Base-by-base conservation (phyloP, 805 yeast species). In the Isabelozyma pseudorhagii region DNA sequence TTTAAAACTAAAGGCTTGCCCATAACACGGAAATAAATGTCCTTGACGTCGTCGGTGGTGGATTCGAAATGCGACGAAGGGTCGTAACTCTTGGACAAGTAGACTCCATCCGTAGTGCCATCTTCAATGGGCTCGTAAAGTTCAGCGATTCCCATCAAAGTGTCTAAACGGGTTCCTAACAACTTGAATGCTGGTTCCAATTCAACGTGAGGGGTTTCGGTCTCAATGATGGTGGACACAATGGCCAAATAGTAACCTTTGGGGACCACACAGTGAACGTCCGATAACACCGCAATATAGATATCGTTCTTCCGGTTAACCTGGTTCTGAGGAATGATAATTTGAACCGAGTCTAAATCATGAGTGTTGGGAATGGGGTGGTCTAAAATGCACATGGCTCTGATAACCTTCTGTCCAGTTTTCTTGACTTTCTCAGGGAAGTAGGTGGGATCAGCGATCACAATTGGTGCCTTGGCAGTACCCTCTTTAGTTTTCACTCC, bases 381-480 rank as follows among this genome's bases (percentile, higher is more conserved):
- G 60, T 92, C 87, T 63, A 94, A 75, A 52, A 94, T 80, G 67
- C 98, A 91, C 77, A 94, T 79, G 46, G 94, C 94, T 61, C 96
- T 80, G 54, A 88, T 85, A 47, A 88, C 94, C 61, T 75, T 82
- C 55, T 81, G 77, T 39, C 93, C 94, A 4, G 89, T 83, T 65
- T 83, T 77, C 60, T 79, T 77, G 44, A 88, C 94, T 64, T 79
- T 82, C 44, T 83, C 85, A 3, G 97, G 97, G 83, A 94, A 94
- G 64, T 94, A 94, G 15, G 98, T 93, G 51, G 99, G 99, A 68
- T 94, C 99, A 25, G 97, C 97, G 72, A 94, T 91, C 36, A 94
- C 96, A 51, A 91, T 74, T 54, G 96, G 96, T 0, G 99, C 97
- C 61, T 82, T 86, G 13, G 97, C 97, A 40, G 78, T 78, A 54